These are phyloP conservation scores for Rhizoclosmatium sp. DNA, from an alignment of 192 early-diverging fungal species.

Conservation along the genomic window DNA sequence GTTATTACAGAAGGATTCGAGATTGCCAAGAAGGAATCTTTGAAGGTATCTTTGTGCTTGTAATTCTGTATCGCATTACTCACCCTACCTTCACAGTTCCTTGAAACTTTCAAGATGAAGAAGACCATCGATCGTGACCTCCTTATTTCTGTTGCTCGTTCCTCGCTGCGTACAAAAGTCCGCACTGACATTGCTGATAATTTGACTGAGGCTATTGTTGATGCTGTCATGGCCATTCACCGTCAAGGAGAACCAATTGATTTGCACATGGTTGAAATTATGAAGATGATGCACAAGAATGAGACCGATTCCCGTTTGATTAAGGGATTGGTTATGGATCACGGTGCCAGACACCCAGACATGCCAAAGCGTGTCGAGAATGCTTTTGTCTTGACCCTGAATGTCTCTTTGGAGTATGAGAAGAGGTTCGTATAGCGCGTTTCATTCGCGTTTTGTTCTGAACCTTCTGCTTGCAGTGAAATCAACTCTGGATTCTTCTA, in stretches of 20 bases:
- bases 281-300: slow-evolving; percentile 99
- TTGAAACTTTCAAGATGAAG: slow-evolving; percentile 85
- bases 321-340: slow-evolving; percentile 96
- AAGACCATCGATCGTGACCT: slow-evolving; percentile 88
- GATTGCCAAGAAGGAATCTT: slow-evolving; percentile 92
- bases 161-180: slow-evolving; percentile 95
- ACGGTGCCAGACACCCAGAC: slow-evolving; percentile 98
- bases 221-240: slow-evolving; percentile 90
- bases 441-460: not conserved
- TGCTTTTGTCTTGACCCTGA: slow-evolving; percentile 91
- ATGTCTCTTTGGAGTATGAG: slow-evolving; percentile 98
- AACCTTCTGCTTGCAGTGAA: slow-evolving; percentile 60
- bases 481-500: slow-evolving; percentile 99
- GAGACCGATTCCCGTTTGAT: slow-evolving; percentile 96
- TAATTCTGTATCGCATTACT: slow-evolving; percentile 21
- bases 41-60: slow-evolving; percentile 61
- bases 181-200: slow-evolving; percentile 87
- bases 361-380: slow-evolving; percentile 96
- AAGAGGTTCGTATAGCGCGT: slow-evolving; percentile 71
- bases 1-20: slow-evolving; percentile 97
- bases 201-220: slow-evolving; percentile 95
- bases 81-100: slow-evolving; percentile 65
- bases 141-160: slow-evolving; percentile 89
- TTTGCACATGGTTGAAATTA: slow-evolving; percentile 99
- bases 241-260: slow-evolving; percentile 89